Percentiles rank a stretch among this genome's conserved stretches.
These are phyloP conservation scores for Boletus sp. DNA, from an alignment of 768 basidiomycete genomes.

Conservation along the genomic window DNA sequence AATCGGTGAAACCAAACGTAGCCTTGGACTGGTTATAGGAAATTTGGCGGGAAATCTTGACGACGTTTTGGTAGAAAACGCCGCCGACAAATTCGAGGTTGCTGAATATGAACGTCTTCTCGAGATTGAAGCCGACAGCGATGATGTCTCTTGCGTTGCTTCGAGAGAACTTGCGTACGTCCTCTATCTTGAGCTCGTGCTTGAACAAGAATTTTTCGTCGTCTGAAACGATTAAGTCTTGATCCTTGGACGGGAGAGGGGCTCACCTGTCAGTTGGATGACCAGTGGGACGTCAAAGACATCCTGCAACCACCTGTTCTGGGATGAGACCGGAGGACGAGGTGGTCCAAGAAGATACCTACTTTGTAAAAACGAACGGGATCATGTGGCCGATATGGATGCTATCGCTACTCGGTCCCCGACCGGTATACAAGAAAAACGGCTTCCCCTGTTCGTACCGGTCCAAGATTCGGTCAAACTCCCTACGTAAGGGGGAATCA, in stretches of 20 bases:
- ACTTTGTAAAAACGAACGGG: constrained; percentile 98
- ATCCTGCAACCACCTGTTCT: constrained; percentile 87
- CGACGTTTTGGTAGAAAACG: constrained; percentile 90
- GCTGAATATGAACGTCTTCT: constrained; percentile 97
- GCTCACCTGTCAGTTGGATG: constrained; percentile 87
- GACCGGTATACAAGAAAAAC: constrained; percentile 96
- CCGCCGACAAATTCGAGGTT: constrained; percentile 89
- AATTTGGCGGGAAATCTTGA: constrained; percentile 89
- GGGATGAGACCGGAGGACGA: not conserved
- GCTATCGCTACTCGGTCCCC: constrained; percentile 94
- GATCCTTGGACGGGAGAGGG: not conserved
- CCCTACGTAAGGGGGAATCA: constrained; percentile 45
- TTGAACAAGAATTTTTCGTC: constrained; percentile 99
- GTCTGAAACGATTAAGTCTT: constrained; percentile 45
- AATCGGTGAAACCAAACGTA: constrained; percentile 95
- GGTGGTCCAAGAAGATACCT: constrained; percentile 25
- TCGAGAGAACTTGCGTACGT: constrained; percentile 77
- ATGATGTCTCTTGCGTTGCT: constrained; percentile 96
- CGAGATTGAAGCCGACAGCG: constrained; percentile 87
- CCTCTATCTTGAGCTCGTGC: constrained; percentile 86
- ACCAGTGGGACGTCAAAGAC: constrained; percentile 94
- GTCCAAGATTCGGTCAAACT: constrained; percentile 90
- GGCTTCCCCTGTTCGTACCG: constrained; percentile 96
- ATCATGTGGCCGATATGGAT: constrained; percentile 99
- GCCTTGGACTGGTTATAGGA: constrained; percentile 92